These are phyloP conservation scores for Kurtzmaniella natalensis DNA, from an alignment of 1,139 yeast genomes.

Conservation along the genomic window DNA sequence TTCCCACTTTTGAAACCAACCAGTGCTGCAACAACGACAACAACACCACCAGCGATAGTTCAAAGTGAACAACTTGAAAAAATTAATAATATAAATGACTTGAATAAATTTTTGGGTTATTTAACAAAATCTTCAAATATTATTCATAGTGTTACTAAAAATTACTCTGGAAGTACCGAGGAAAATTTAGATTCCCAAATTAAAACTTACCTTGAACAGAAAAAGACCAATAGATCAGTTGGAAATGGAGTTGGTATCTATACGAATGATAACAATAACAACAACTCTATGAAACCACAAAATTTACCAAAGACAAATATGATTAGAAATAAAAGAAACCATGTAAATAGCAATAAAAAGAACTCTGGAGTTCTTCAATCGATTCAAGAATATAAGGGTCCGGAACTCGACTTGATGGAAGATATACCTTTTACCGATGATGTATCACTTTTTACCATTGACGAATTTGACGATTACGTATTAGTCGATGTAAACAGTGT, in stretches of 20 bases:
- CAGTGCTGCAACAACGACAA: constrained; percentile 5
- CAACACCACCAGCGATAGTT: constrained; percentile 7
- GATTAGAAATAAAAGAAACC: not conserved
- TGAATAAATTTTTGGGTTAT: constrained; percentile 40
- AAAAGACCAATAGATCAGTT: constrained; percentile 2
- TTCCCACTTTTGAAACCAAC: constrained; percentile 5
- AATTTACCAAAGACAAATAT: not conserved
- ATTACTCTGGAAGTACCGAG: constrained; percentile 9
- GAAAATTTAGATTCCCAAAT: constrained; percentile 31
- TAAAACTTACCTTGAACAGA: constrained; percentile 25
- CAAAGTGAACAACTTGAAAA: constrained; percentile 36
- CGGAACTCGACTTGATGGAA: constrained; percentile 1
- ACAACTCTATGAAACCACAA: not conserved
- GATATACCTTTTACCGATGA: constrained; percentile 1
- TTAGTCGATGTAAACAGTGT: constrained; percentile 5
- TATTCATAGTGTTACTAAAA: constrained; percentile 39
- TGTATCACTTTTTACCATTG: constrained; percentile 1
- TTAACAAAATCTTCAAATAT: constrained; percentile 36
- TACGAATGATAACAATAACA: not conserved
- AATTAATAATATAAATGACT: constrained; percentile 39
- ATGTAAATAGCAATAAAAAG: constrained; percentile 1
- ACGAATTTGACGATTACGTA: constrained; percentile 5
- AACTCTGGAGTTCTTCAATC: constrained; percentile 2
- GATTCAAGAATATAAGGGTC: constrained; percentile 1
- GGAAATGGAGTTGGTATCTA: constrained; percentile 6